Evolutionary conservation across 495 filamentous ascomycete species (phyloP), one percentile per base, ranked within the genome.

Genomic region (Cercophora newfieldiana): DNA sequence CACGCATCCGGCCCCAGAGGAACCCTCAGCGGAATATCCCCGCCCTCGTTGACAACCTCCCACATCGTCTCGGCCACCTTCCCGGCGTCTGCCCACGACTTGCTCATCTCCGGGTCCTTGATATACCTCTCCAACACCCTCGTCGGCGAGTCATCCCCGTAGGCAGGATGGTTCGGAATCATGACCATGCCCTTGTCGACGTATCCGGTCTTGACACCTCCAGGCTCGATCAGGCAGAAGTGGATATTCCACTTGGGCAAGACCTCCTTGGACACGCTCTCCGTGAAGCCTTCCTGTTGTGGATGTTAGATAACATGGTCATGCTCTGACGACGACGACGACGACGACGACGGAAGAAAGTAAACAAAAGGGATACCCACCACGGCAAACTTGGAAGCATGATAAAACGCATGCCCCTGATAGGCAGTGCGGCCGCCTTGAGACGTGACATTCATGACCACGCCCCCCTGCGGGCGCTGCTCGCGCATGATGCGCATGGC

Each of bases 201-300:
- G 62, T 74, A 86, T 21, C 77, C 76, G 10, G 83, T 85, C 61
- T 81, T 80, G 28, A 83, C 78, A 18, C 78, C 84, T 53, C 81
- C 80, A 0, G 83, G 84, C 73, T 86, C 82, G 62, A 85, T 68
- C 29, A 76, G 77, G 63, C 73, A 77, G 53, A 86, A 72, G 64
- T 81, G 78, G 37, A 85, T 78, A 53, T 78, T 78, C 85, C 86
- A 87, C n/a, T 78, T 77, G 0, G 80, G 76, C 31, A 77, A 70
- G 47, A 86, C 69, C 65, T 87, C 86, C 66, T 79, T 75, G 0
- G 77, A 75, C 26, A 87, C 71, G 7, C 80, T 76, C 66, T 87
- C 83, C 6, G 85, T 86, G 71, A 83, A 86, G 7, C 85, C 85
- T 63, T 85, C 84, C n/a, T n/a, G n/a, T n/a, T n/a, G n/a, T n/a